Evolutionary conservation across 257 asterid genomes (phyloP).

Genomic region (Scutellaria minor): DNA sequence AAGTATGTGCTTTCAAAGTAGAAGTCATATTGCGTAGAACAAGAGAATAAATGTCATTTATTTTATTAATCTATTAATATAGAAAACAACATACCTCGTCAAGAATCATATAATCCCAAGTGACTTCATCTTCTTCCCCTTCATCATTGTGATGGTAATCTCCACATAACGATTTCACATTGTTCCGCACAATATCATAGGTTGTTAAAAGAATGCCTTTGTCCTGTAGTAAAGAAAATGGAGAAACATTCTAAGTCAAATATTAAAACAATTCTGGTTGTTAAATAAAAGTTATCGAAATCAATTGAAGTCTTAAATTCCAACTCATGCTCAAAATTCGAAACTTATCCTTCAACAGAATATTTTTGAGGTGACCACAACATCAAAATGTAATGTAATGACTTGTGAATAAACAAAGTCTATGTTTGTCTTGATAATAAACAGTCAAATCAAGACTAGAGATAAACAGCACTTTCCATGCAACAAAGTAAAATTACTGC

Average conservation of each 20-base stretch:
- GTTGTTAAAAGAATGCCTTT: conserved; percentile 92
- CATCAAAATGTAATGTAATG: conserved; percentile 26
- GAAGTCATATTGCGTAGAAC: conserved; percentile 13
- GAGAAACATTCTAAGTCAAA: conserved; percentile 23
- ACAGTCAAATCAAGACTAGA: not conserved
- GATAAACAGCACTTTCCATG: conserved; percentile 14
- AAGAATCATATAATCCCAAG: conserved; percentile 94
- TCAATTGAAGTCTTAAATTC: not conserved
- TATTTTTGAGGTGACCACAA: conserved; percentile 1
- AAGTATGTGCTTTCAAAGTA: conserved; percentile 1
- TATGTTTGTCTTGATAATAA: conserved; percentile 19
- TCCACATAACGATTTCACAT: conserved; percentile 71
- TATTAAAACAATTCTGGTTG: not conserved
- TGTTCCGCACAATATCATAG: conserved; percentile 88
- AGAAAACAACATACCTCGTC: conserved; percentile 67
- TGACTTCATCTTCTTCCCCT: conserved; percentile 59
- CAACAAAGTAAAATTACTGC: conserved; percentile 16
- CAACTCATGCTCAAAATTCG: conserved; percentile 19
- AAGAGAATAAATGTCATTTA: conserved; percentile 10
- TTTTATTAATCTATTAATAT: conserved; percentile 16
- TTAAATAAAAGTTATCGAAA: not conserved
- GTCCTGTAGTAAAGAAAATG: conserved; percentile 52
- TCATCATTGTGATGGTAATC: conserved; percentile 47
- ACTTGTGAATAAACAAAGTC: not conserved
- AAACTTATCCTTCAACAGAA: conserved; percentile 1